These are phyloP conservation scores for Mortierella polycephala DNA, from an alignment of 371 early-diverging fungal genomes.

Conservation along the genomic window DNA sequence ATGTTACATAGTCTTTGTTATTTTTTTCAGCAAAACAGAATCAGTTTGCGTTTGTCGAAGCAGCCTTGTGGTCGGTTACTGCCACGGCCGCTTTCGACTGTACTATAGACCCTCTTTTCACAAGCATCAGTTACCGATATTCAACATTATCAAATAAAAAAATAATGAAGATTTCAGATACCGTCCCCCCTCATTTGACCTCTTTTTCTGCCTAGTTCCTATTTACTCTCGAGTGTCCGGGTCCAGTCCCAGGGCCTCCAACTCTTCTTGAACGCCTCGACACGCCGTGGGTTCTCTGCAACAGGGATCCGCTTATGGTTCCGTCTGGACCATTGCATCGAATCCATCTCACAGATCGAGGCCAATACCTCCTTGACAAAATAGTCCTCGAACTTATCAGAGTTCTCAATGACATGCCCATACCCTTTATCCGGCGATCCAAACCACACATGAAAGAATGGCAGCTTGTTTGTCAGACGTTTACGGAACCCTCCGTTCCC, in stretches of 20 bases:
- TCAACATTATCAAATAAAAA: constrained; percentile 51
- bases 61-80: constrained; percentile 45
- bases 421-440: constrained; percentile 82
- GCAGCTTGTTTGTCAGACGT: constrained; percentile 78
- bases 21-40: constrained; percentile 30
- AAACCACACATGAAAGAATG: constrained; percentile 96
- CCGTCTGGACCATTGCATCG: constrained; percentile 71
- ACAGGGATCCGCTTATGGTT: constrained; percentile 55
- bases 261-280: constrained; percentile 70
- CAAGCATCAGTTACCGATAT: constrained; percentile 52
- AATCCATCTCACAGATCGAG: constrained; percentile 51
- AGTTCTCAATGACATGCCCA: constrained; percentile 96
- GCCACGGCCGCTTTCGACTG: constrained; percentile 46
- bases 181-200: too few species aligned
- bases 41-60: constrained; percentile 30
- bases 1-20: constrained; percentile 44
- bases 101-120: constrained; percentile 30
- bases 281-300: constrained; percentile 67
- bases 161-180: constrained; percentile 36
- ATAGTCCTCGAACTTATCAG: constrained; percentile 76
- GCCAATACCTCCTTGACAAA: constrained; percentile 52
- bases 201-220: not conserved
- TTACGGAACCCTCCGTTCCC: constrained; percentile 74
- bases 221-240: constrained; percentile 54
- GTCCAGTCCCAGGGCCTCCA: constrained; percentile 93